phyloP scores from a whole-genome alignment of 2,329 filamentous ascomycete genomes.

The Epichloe scottii region DNA sequence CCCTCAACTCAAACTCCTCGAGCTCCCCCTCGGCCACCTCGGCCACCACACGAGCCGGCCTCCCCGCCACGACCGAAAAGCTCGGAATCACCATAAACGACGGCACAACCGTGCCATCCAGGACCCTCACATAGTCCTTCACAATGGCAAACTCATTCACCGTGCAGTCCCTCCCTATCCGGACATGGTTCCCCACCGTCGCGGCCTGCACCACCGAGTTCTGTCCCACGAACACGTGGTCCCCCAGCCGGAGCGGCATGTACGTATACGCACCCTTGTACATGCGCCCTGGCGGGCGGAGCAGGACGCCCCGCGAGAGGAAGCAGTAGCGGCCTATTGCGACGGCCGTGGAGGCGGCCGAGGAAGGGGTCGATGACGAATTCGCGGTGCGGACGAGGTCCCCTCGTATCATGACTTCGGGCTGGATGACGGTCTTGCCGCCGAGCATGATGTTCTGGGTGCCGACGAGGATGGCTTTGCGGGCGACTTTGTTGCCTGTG shows the following conservation, averaged over 20 bases:
- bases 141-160: slow-evolving; percentile 82
- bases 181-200: slow-evolving; percentile 71
- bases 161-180: slow-evolving; percentile 65
- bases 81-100: slow-evolving; percentile 85
- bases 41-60: slow-evolving; percentile 66
- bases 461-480: slow-evolving; percentile 80
- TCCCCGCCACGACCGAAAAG: slow-evolving; percentile 80
- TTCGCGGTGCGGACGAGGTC: slow-evolving; percentile 56
- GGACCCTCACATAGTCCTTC: slow-evolving; percentile 82
- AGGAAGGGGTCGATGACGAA: slow-evolving; percentile 28
- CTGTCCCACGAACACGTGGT: slow-evolving; percentile 83
- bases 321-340: slow-evolving; percentile 88
- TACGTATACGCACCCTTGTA: slow-evolving; percentile 70
- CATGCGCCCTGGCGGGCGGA: slow-evolving; percentile 72
- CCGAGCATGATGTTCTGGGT: slow-evolving; percentile 97
- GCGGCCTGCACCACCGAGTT: slow-evolving; percentile 70
- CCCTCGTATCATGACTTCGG: slow-evolving; percentile 85
- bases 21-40: slow-evolving; percentile 64
- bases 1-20: slow-evolving; percentile 51
- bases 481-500: slow-evolving; percentile 95
- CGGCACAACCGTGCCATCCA: slow-evolving; percentile 76
- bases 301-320: slow-evolving; percentile 61
- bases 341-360: slow-evolving; percentile 51
- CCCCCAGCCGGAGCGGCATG: slow-evolving; percentile 83
- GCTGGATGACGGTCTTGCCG: slow-evolving; percentile 90